Evolutionary conservation across 805 yeast genomes (phyloP).

Genomic region (Ogataea corticis): DNA sequence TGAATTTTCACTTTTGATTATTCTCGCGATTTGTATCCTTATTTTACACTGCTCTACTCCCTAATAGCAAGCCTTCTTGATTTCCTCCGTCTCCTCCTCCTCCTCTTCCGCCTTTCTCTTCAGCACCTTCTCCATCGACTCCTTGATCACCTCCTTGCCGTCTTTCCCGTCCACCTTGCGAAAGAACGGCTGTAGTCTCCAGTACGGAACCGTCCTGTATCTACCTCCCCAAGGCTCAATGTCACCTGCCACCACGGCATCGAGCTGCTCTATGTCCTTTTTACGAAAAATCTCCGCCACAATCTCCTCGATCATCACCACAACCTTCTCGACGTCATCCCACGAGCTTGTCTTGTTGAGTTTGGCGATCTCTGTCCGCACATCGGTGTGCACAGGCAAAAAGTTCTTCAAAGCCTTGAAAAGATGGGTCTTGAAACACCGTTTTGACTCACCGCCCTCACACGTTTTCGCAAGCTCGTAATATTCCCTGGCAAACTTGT

Average conservation of each 20-base stretch:
- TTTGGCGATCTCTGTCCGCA: conserved; percentile 70
- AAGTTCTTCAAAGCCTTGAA: conserved; percentile 86
- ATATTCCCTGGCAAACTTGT: conserved; percentile 78
- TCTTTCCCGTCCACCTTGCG: conserved; percentile 81
- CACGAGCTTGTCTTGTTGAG: conserved; percentile 40
- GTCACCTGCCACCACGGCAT: conserved; percentile 55
- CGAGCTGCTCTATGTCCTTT: conserved; percentile 54
- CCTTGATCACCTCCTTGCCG: conserved; percentile 41
- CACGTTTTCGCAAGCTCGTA: conserved; percentile 71
- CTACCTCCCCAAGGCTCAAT: conserved; percentile 72
- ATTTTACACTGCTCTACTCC: neutral
- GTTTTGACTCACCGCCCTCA: conserved; percentile 70
- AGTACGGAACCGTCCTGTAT: conserved; percentile 82
- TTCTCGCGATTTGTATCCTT: conserved; percentile 2
- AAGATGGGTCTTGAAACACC: conserved; percentile 89
- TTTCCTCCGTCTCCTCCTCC: neutral
- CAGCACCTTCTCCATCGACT: conserved; percentile 19
- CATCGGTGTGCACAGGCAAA: conserved; percentile 70
- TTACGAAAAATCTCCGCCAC: conserved; percentile 58
- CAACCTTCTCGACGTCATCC: conserved; percentile 51
- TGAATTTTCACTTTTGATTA: too few species aligned
- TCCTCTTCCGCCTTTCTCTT: conserved; percentile 13
- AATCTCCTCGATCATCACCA: conserved; percentile 62
- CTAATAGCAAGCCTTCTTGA: neutral
- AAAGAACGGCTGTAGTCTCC: conserved; percentile 97